A percentile compares a stretch with the other conserved stretches of the same genome.
phyloP scores from a whole-genome alignment of 2,329 filamentous ascomycete genomes.

The Leptographium flavum region DNA sequence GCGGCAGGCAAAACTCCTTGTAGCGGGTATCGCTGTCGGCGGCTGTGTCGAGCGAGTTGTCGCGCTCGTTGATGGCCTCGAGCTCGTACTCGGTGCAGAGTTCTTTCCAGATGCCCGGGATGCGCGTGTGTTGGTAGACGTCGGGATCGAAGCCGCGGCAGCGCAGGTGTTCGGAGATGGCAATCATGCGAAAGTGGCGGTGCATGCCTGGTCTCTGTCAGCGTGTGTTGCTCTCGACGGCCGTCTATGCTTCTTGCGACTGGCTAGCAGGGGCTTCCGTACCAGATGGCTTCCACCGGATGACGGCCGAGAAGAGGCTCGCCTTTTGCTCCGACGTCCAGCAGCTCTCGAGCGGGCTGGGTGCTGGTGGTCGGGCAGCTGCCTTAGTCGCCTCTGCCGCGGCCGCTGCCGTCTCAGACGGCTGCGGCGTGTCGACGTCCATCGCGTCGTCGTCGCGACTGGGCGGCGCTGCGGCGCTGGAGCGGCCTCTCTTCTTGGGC shows the following conservation, averaged over 20 bases:
- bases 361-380: conserved; percentile 11
- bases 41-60: conserved; percentile 12
- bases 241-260: not conserved
- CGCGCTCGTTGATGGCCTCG: conserved; percentile 59
- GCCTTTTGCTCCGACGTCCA: conserved; percentile 97
- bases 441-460: conserved; percentile 43
- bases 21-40: conserved; percentile 10
- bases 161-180: conserved; percentile 65
- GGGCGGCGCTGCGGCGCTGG: conserved; percentile 26
- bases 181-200: conserved; percentile 85
- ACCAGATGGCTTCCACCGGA: conserved; percentile 92
- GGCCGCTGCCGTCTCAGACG: conserved; percentile 35
- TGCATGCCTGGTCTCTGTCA: conserved; percentile 52
- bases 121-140: conserved; percentile 63
- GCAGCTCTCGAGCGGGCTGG: conserved; percentile 41
- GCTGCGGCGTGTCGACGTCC: conserved; percentile 41
- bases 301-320: conserved; percentile 81
- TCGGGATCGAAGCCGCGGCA: conserved; percentile 67
- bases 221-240: not conserved
- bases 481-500: conserved; percentile 54
- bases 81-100: conserved; percentile 71
- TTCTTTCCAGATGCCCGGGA: conserved; percentile 86
- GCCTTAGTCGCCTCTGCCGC: conserved; percentile 15
- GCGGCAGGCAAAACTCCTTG: conserved; percentile 13
- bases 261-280: not conserved